A percentile compares a stretch with the other conserved stretches of the same genome.
These are phyloP conservation scores for Acaromyces ingoldii DNA, from an alignment of 1,284 basidiomycete genomes.

Conservation along the genomic window DNA sequence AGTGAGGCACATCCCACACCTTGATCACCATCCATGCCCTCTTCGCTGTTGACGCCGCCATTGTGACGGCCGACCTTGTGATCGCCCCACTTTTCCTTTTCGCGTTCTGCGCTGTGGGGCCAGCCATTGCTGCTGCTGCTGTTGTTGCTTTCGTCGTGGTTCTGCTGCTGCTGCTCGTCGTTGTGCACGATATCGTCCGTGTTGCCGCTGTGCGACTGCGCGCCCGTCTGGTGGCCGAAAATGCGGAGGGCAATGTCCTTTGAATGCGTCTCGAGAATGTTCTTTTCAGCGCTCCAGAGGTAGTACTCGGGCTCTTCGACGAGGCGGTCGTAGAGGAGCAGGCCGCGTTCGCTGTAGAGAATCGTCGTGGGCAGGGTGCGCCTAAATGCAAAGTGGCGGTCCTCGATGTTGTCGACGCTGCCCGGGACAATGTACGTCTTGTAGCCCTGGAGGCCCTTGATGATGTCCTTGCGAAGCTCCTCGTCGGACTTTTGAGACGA, in stretches of 20 bases:
- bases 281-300: conserved; percentile 63
- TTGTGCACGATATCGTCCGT: conserved; percentile 9
- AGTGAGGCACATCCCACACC: conserved; percentile 19
- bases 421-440: conserved; percentile 30
- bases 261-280: conserved; percentile 55
- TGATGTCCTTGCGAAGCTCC: conserved; percentile 25
- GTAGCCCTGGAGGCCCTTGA: conserved; percentile 21
- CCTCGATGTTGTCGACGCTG: conserved; percentile 18
- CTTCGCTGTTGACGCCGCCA: conserved; percentile 56
- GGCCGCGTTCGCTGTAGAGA: conserved; percentile 77
- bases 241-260: conserved; percentile 54
- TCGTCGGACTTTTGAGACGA: conserved; percentile 22
- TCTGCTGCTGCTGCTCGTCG: conserved; percentile 12
- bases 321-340: conserved; percentile 67
- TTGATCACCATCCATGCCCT: conserved; percentile 56
- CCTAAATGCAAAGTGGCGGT: conserved; percentile 20
- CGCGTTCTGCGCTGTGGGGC: neutral
- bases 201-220: conserved; percentile 52
- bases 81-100: conserved; percentile 56
- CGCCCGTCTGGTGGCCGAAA: conserved; percentile 20
- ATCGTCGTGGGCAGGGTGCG: conserved; percentile 72
- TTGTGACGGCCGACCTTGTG: conserved; percentile 72
- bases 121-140: conserved; percentile 16
- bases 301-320: conserved; percentile 76
- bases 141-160: conserved; percentile 6